These are phyloP conservation scores for Aspergillus brunneoviolaceus DNA, from an alignment of 2,329 filamentous ascomycete genomes.

Conservation along the genomic window DNA sequence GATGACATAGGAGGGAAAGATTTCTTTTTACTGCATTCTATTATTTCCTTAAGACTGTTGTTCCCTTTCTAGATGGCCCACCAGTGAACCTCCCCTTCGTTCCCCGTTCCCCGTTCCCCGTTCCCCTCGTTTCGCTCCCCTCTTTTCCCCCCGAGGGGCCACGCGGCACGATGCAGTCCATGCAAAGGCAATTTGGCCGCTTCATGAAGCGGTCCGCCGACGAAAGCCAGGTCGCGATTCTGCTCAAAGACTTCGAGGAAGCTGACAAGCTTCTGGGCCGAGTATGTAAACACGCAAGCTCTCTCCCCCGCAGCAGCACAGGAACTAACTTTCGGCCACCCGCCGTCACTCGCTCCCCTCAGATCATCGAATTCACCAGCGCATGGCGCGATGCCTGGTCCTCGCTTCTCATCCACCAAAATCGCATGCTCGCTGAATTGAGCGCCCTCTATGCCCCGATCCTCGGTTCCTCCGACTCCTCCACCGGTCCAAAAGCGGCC, in stretches of 20 bases:
- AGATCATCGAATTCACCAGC: constrained; percentile 75
- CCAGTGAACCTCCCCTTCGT: not conserved
- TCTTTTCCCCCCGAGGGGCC: constrained; percentile 3
- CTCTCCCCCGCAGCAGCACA: not conserved
- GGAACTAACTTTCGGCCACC: constrained; percentile 1
- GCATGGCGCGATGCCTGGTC: constrained; percentile 79
- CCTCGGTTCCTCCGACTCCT: constrained; percentile 61
- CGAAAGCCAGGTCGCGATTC: constrained; percentile 70
- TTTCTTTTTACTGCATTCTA: not conserved
- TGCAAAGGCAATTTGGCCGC: constrained; percentile 73
- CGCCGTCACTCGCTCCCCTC: constrained; percentile 8
- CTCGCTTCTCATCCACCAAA: constrained; percentile 67
- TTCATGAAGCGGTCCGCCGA: constrained; percentile 71
- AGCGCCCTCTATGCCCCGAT: constrained; percentile 76
- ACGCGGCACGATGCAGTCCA: constrained; percentile 39
- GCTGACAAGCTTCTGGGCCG: constrained; percentile 71
- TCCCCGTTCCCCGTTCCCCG: not conserved
- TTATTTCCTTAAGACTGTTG: not conserved
- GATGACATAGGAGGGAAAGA: too few relatives aligned
- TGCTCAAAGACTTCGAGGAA: constrained; percentile 78
- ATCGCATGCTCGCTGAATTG: constrained; percentile 65
- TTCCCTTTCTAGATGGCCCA: not conserved
- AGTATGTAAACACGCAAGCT: constrained; percentile 48
- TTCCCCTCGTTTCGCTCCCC: not conserved
- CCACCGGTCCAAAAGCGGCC: constrained; percentile 54